Evolutionary conservation across 129 eudicot genomes (phyloP).

Genomic region (Flaveria linearis): DNA sequence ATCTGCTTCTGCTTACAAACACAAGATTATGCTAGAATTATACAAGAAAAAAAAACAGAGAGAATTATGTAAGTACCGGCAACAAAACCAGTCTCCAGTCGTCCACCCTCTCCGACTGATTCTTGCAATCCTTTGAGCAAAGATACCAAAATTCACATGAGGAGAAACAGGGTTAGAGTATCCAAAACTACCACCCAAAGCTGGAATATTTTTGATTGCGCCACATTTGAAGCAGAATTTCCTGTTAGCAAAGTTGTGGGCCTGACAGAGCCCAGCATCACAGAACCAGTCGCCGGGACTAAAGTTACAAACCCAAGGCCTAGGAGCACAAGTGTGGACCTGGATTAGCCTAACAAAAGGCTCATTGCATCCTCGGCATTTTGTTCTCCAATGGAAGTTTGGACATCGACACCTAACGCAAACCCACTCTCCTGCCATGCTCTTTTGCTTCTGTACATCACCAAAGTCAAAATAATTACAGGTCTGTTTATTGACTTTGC

Average conservation of each 20-base stretch:
- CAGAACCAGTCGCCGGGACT: slow-evolving; percentile 37
- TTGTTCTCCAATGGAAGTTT: slow-evolving; percentile 27
- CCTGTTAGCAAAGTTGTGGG: slow-evolving; percentile 31
- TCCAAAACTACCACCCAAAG: background rate
- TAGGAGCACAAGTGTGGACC: background rate
- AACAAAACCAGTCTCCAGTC: slow-evolving; percentile 38
- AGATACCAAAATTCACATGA: background rate
- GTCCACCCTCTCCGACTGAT: slow-evolving; percentile 27
- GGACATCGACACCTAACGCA: slow-evolving; percentile 18
- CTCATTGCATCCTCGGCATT: slow-evolving; percentile 24
- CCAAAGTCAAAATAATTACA: background rate
- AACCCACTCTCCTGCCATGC: slow-evolving; percentile 27
- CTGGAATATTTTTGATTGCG: background rate
- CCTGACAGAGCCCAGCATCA: slow-evolving; percentile 20
- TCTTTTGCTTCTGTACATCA: slow-evolving; percentile 6
- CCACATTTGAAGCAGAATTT: slow-evolving; percentile 29
- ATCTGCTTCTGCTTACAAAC: background rate
- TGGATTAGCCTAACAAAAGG: background rate
- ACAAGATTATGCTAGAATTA: background rate
- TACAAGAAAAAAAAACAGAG: background rate
- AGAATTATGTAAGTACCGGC: slow-evolving; percentile 18
- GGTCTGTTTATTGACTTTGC: slow-evolving; percentile 4
- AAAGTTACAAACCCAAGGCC: background rate
- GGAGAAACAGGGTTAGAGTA: background rate
- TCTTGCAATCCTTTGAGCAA: background rate